Conservation (phyloP, 2,329 filamentous ascomycete species). For the Colletotrichum viniferum region DNA sequence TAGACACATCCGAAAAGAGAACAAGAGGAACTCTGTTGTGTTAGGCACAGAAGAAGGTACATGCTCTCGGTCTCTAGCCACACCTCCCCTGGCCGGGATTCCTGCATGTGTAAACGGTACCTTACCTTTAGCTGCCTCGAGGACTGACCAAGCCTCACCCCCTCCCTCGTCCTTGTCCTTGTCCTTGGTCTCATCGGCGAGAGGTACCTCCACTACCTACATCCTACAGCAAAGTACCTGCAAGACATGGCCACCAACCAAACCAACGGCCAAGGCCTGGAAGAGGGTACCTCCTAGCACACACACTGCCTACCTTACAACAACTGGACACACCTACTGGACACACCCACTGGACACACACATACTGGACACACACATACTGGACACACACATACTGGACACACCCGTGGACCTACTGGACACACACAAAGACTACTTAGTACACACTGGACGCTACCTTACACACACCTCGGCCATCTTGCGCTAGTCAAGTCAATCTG, state of each 20-base stretch:
- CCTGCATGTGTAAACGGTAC: conserved; percentile 10
- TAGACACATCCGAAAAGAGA: background rate
- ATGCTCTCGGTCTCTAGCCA: background rate
- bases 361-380: too few relatives aligned
- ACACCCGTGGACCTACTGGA: background rate
- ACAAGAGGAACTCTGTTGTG: background rate
- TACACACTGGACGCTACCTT: too few relatives aligned
- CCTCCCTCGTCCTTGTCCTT: background rate
- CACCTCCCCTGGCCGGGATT: conserved; percentile 4
- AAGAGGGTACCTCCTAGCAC: conserved; percentile 2
- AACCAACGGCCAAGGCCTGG: conserved; percentile 4
- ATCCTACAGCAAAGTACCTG: background rate
- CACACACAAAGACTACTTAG: background rate
- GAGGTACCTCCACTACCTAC: background rate
- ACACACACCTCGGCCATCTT: conserved; percentile 3
- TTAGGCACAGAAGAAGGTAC: background rate
- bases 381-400: background rate
- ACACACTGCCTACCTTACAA: background rate
- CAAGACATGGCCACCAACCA: background rate
- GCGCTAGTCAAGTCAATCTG: conserved; percentile 21
- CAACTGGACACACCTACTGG: background rate
- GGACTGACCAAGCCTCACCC: conserved; percentile 12
- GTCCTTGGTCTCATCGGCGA: background rate
- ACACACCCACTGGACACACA: background rate
- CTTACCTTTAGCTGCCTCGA: conserved; percentile 3